Evolutionary conservation across 768 basidiomycete genomes (phyloP), one percentile per base, ranked within the genome.

Genomic region (Auricularia auricula-judae): DNA sequence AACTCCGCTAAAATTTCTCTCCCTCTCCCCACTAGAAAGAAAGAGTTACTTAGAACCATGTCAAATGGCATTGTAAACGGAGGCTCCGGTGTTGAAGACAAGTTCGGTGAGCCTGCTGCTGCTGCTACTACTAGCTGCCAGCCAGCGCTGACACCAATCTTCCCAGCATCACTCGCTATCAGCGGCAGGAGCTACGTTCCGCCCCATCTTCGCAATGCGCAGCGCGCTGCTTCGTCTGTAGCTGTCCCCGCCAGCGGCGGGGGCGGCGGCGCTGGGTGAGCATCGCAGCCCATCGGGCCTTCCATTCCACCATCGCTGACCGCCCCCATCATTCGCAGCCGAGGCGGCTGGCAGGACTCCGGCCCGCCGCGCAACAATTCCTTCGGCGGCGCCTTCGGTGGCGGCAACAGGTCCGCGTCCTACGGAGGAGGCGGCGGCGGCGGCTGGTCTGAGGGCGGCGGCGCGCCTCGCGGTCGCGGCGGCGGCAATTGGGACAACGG

Each of bases 11-110:
- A 51, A 51, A 51, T 14, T 16, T 18, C 47, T 51, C 47, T 51
- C 18, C 14, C 47, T 21, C 47, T 5, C 21, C 21, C 14, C 10
- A 33, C 56, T 59, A 29, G 56, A 59, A 7, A 29, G 29, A 29
- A 29, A 29, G 29, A 61, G 51, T 54, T 44, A 21, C 61, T 62
- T 65, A 36, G 66, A 64, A 68, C 56, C 89, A 91, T 91, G 89
- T 86, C 88, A 80, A 91, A 91, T 91, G 89, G 88, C 84, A 84
- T 85, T 82, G 84, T 89, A 88, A 89, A 91, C 78, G 86, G 82
- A 74, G 79, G 77, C 72, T 75, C 81, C 76, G 85, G 82, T 78
- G 78, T 91, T 72, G 89, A 91, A 81, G 79, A 80, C 74, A 82
- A 85, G 74, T 88, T 92, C 75, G 82, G 89, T 89, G 68, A 68